These are phyloP conservation scores for Ceratobasidium sp. DNA, from an alignment of 1,284 basidiomycete genomes.

Conservation along the genomic window DNA sequence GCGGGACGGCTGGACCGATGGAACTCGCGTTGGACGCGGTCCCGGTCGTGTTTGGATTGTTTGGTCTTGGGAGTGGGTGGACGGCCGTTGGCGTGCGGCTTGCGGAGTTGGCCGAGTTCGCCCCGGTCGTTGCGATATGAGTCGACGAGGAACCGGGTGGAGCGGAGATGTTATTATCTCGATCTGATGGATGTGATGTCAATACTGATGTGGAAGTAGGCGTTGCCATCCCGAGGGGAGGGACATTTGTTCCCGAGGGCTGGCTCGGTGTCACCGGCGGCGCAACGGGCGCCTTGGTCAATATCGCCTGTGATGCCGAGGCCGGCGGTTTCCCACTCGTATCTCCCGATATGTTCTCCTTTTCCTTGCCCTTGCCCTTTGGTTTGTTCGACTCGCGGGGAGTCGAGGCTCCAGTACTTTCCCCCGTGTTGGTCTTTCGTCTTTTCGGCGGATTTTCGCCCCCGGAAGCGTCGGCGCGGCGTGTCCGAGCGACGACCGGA, in stretches of 20 bases:
- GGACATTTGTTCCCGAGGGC: neutral
- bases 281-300: neutral
- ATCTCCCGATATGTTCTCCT: constrained; percentile 9
- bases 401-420: constrained; percentile 8
- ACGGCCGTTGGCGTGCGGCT: no score
- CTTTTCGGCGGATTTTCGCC: constrained; percentile 6
- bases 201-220: no score
- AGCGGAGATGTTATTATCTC: no score
- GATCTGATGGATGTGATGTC: no score
- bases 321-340: neutral
- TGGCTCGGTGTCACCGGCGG: neutral
- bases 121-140: no score
- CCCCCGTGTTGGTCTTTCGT: constrained; percentile 15
- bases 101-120: no score
- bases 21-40: no score
- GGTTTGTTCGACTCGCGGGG: neutral
- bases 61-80: no score
- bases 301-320: neutral
- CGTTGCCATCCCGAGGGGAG: no score
- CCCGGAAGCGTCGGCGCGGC: constrained; percentile 5
- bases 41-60: no score
- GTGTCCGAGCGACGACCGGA: neutral
- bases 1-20: no score
- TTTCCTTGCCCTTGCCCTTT: constrained; percentile 28
- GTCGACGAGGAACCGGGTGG: no score